Evolutionary conservation across 352 stramenopile species (phyloP).

Genomic region (Vaucheria bursata): DNA sequence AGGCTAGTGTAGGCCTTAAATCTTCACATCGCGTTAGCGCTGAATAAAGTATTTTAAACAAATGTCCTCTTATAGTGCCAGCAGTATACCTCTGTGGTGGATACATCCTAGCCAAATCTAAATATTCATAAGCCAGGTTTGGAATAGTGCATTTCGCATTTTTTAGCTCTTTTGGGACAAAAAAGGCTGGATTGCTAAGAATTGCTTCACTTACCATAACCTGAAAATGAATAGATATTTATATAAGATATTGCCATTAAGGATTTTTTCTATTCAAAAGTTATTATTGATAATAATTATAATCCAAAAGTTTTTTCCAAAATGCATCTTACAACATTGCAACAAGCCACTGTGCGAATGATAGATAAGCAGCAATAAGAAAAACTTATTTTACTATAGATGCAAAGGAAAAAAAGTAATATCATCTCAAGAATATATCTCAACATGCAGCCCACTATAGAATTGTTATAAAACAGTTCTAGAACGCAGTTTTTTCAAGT

Average conservation of each 20-base stretch:
- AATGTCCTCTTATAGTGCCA: slow-evolving; percentile 19
- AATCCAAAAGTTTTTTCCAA: no score
- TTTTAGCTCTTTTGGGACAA: background rate
- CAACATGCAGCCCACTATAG: no score
- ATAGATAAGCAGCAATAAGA: no score
- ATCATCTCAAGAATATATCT: no score
- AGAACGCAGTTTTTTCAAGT: no score
- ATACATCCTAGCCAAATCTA: slow-evolving; percentile 30
- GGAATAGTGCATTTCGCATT: background rate
- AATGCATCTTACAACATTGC: no score
- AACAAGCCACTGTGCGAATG: no score
- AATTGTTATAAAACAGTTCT: no score
- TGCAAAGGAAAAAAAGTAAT: no score
- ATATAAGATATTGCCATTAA: slow-evolving; percentile 26
- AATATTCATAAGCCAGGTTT: slow-evolving; percentile 31
- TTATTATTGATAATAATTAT: background rate
- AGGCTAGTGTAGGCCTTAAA: slow-evolving; percentile 26
- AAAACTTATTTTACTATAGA: no score
- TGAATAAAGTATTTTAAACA: slow-evolving; percentile 49
- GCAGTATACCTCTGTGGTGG: slow-evolving; percentile 6
- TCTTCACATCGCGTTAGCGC: slow-evolving; percentile 31
- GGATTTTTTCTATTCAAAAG: slow-evolving; percentile 3
- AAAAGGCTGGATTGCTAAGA: slow-evolving; percentile 39
- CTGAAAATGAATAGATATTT: no score
- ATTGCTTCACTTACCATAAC: slow-evolving; percentile 37